A percentile compares a stretch with the other conserved stretches of the same genome.
Evolutionary conservation across 805 yeast genomes (phyloP).

Genomic region (Kluyveromyces dobzhanskii): DNA sequence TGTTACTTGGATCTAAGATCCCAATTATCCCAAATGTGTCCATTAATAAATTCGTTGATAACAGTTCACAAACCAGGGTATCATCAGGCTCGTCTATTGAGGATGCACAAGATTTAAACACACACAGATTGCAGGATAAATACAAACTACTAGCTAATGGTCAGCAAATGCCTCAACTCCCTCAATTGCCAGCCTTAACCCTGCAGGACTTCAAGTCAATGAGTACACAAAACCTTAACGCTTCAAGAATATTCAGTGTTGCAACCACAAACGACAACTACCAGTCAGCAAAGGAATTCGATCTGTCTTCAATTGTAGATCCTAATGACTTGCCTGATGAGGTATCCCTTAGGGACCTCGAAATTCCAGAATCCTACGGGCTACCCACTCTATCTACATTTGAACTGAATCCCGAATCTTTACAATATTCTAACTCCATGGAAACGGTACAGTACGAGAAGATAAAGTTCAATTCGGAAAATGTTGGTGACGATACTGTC

Average conservation of each 20-base stretch:
- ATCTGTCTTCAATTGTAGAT: slow-evolving; percentile 1
- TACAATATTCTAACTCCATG: not conserved
- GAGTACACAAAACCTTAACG: slow-evolving; percentile 7
- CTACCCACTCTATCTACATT: not conserved
- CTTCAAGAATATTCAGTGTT: slow-evolving; percentile 18
- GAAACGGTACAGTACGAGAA: slow-evolving; percentile 1
- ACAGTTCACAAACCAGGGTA: slow-evolving; percentile 10
- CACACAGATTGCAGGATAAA: slow-evolving; percentile 12
- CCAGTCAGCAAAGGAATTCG: slow-evolving; percentile 18
- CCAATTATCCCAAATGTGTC: slow-evolving; percentile 20
- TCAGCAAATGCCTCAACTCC: not conserved
- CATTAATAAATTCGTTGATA: slow-evolving; percentile 16
- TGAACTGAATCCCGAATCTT: not conserved
- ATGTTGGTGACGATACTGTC: not conserved
- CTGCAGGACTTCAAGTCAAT: slow-evolving; percentile 4
- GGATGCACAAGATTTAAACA: slow-evolving; percentile 15
- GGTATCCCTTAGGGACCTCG: slow-evolving; percentile 13
- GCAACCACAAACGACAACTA: slow-evolving; percentile 21
- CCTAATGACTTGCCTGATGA: not conserved
- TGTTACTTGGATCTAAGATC: slow-evolving; percentile 13
- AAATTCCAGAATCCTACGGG: slow-evolving; percentile 7
- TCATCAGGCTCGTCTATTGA: slow-evolving; percentile 23
- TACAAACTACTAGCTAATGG: slow-evolving; percentile 11
- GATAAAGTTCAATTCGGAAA: not conserved
- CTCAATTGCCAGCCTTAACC: slow-evolving; percentile 2